Conservation (phyloP, 2,329 filamentous ascomycete species). For the Colletotrichum truncatum region DNA sequence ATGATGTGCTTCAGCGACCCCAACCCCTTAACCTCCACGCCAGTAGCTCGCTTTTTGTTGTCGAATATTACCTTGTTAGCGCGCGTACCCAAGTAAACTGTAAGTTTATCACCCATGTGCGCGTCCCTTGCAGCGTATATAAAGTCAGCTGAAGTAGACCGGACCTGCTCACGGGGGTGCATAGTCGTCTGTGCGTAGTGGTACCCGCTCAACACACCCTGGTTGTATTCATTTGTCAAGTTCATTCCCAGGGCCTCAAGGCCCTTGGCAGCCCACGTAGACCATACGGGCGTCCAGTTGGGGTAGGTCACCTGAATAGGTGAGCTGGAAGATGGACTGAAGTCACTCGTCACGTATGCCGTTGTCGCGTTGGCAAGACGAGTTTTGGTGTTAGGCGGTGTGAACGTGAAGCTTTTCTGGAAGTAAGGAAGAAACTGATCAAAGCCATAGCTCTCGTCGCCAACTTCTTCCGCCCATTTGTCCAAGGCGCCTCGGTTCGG, state of each 20-base stretch:
- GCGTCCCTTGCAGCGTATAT: constrained; percentile 41
- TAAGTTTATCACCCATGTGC: constrained; percentile 41
- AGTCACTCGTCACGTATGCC: constrained; percentile 30
- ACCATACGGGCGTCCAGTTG: constrained; percentile 34
- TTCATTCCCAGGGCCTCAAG: constrained; percentile 51
- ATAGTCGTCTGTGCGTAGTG: constrained; percentile 39
- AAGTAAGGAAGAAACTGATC: constrained; percentile 42
- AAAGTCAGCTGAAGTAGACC: constrained; percentile 46
- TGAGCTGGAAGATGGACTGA: constrained; percentile 31
- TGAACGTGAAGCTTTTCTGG: constrained; percentile 41
- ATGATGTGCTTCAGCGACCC: constrained; percentile 26
- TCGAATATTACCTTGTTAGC: constrained; percentile 57
- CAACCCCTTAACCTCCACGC: constrained; percentile 43
- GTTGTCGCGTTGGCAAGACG: constrained; percentile 33
- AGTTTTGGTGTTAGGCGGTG: constrained; percentile 35
- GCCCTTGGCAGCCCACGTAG: constrained; percentile 36
- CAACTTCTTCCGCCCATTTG: constrained; percentile 41
- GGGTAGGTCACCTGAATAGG: constrained; percentile 35
- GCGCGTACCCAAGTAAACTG: constrained; percentile 49
- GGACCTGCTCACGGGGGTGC: constrained; percentile 34
- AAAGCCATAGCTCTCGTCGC: constrained; percentile 38
- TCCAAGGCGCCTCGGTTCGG: constrained; percentile 34
- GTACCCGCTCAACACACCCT: constrained; percentile 49
- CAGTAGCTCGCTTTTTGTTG: constrained; percentile 46
- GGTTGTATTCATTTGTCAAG: constrained; percentile 44